Conservation (phyloP, 2,329 filamentous ascomycete genomes). For the Triangularia setosa region DNA sequence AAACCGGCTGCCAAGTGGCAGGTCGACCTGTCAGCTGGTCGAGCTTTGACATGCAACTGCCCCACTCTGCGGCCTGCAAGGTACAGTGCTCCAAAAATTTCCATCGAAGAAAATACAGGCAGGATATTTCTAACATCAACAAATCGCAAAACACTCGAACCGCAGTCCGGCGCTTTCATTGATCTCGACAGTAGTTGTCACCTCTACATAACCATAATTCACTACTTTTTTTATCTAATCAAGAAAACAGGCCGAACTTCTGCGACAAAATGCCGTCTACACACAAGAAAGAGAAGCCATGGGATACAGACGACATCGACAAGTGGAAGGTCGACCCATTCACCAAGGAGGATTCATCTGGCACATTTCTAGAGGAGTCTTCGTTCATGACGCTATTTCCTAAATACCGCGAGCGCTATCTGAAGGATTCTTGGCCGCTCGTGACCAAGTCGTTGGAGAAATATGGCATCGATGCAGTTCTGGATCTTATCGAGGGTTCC, state of each 20-base stretch:
- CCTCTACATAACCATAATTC: background rate
- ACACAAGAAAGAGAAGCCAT: slow-evolving; percentile 84
- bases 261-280: slow-evolving; percentile 69
- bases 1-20: background rate
- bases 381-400: slow-evolving; percentile 86
- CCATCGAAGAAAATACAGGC: slow-evolving; percentile 8
- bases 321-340: slow-evolving; percentile 94
- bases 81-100: slow-evolving; percentile 24
- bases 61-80: slow-evolving; percentile 14
- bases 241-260: background rate
- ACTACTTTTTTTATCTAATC: background rate
- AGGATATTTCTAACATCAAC: background rate
- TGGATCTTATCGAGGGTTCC: slow-evolving; percentile 91
- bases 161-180: background rate
- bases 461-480: slow-evolving; percentile 79
- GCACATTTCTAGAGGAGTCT: slow-evolving; percentile 88
- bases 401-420: slow-evolving; percentile 92
- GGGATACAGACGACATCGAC: slow-evolving; percentile 96
- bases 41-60: background rate
- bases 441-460: slow-evolving; percentile 86
- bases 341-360: slow-evolving; percentile 66
- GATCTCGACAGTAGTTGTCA: background rate
- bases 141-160: background rate
- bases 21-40: slow-evolving; percentile 9
- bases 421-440: slow-evolving; percentile 89